phyloP scores from a whole-genome alignment of 2,329 filamentous ascomycete species.

The Aspergillus floridensis region DNA sequence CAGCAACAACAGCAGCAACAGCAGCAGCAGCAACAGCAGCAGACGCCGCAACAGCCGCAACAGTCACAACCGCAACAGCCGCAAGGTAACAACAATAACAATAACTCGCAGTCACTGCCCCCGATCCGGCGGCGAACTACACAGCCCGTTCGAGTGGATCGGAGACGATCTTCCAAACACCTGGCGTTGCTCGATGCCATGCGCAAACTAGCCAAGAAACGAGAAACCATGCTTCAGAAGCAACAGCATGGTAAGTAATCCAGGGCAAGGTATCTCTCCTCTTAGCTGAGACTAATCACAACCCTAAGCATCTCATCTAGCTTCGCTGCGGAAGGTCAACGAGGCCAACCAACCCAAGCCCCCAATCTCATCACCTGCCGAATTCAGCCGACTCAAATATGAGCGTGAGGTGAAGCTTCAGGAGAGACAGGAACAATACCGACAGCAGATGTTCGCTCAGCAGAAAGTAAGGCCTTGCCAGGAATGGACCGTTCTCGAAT shows the following conservation, averaged over 20 bases:
- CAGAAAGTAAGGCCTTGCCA: conserved; percentile 45
- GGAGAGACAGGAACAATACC: conserved; percentile 58
- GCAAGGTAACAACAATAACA: conserved; percentile 26
- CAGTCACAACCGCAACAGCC: conserved; percentile 48
- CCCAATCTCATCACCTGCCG: conserved; percentile 72
- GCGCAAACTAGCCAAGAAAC: conserved; percentile 91
- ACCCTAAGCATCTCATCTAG: conserved; percentile 60
- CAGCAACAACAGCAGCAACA: conserved; percentile 52
- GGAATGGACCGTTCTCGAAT: background rate
- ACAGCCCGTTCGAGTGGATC: conserved; percentile 77
- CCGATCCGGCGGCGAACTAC: conserved; percentile 67
- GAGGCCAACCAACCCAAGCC: conserved; percentile 62
- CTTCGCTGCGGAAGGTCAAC: conserved; percentile 77
- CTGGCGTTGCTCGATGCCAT: conserved; percentile 89
- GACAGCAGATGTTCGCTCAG: conserved; percentile 61
- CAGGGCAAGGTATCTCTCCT: background rate
- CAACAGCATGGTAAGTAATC: conserved; percentile 66
- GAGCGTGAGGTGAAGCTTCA: conserved; percentile 73
- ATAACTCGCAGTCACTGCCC: conserved; percentile 53
- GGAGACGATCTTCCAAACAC: conserved; percentile 80
- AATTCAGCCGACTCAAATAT: conserved; percentile 85
- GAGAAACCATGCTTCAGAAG: conserved; percentile 81
- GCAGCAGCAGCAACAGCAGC: conserved; percentile 52
- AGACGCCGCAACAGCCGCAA: conserved; percentile 50
- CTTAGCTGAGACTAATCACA: conserved; percentile 5